Evolutionary conservation across 768 basidiomycete species (phyloP), one percentile per base, ranked within the genome.

Genomic region (Psilocybe tampanensis): DNA sequence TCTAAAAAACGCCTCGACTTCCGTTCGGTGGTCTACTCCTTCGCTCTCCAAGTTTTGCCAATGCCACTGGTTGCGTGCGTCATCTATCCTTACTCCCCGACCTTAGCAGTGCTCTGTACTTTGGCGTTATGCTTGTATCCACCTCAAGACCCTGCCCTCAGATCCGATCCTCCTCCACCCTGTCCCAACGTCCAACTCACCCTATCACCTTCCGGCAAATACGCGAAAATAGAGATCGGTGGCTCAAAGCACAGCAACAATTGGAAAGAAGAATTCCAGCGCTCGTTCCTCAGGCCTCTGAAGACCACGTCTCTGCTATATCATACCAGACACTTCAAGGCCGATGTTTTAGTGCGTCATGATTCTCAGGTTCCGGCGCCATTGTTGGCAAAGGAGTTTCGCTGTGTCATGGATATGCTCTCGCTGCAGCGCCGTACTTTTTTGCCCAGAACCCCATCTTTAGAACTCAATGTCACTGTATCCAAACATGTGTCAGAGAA

Each of bases 401-500:
- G 44, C 44, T 34, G 39, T 13, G 45, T 47, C 19, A 19, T 55
- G 17, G 36, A 48, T 2, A 26, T 24, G 19, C 19, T 55, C n/a
- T 48, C 45, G 22, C 22, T 19, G 2, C 32, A 19, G 8, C 21
- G 24, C 33, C 15, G 44, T 17, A 12, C 44, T 47, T 18, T 21
- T 17, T 29, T n/a, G 13, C 15, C 29, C 5, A 48, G 47, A 32
- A 32, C 47, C 21, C 50, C 50, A 8, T 17, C 19, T 12, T 17
- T 55, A 5, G 54, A 55, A 18, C 45, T 55, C 33, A 60, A 47
- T 42, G 59, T 42, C 34, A 26, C 7, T 8, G 32, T 53, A 8
- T n/a, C 33, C 15, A 19, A 44, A n/a, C 2, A 13, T 15, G n/a
- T 19, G 11, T 29, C 42, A 15, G 19, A 26, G 11, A 6, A 32